phyloP scores from a whole-genome alignment of 805 yeast genomes.

The Brettanomyces naardenensis region DNA sequence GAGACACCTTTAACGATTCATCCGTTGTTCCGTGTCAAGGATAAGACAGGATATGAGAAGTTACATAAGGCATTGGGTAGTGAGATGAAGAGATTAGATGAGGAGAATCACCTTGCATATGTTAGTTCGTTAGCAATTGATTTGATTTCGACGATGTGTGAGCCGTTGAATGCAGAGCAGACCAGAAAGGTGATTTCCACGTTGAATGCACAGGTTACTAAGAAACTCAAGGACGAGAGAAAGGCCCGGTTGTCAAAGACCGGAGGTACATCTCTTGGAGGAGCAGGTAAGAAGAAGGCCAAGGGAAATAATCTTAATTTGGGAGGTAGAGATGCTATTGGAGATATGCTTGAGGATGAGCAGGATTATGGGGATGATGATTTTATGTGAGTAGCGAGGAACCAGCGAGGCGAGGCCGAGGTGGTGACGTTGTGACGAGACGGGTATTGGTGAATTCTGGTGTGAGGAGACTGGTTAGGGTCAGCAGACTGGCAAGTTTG shows the following conservation, averaged over 20 bases:
- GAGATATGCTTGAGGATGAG: conserved; percentile 38
- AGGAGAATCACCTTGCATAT: conserved; percentile 58
- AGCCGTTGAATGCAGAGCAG: conserved; percentile 75
- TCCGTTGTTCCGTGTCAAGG: conserved; percentile 79
- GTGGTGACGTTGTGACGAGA: background rate
- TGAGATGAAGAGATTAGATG: conserved; percentile 51
- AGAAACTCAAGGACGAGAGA: conserved; percentile 86
- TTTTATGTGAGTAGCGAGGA: conserved; percentile 66
- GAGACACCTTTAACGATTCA: conserved; percentile 65
- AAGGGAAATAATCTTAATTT: conserved; percentile 63
- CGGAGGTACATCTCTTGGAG: conserved; percentile 84
- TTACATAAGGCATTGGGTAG: conserved; percentile 66
- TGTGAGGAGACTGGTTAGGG: too few species aligned
- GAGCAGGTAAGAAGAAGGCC: conserved; percentile 94
- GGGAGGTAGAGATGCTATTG: conserved; percentile 51
- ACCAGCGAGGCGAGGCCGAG: too few species aligned
- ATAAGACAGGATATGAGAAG: conserved; percentile 72
- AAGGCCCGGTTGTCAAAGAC: conserved; percentile 72
- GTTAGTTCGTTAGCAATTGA: conserved; percentile 74
- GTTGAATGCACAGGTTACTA: conserved; percentile 69
- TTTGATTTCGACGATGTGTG: conserved; percentile 74
- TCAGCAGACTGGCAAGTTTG: too few species aligned
- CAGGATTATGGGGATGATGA: conserved; percentile 71
- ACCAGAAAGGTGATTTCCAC: conserved; percentile 82
- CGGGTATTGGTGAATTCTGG: too few species aligned